A percentile compares a stretch with the other conserved stretches of the same genome.
phyloP scores from a whole-genome alignment of 331 rosid species.

The Stylosanthes scabra region DNA sequence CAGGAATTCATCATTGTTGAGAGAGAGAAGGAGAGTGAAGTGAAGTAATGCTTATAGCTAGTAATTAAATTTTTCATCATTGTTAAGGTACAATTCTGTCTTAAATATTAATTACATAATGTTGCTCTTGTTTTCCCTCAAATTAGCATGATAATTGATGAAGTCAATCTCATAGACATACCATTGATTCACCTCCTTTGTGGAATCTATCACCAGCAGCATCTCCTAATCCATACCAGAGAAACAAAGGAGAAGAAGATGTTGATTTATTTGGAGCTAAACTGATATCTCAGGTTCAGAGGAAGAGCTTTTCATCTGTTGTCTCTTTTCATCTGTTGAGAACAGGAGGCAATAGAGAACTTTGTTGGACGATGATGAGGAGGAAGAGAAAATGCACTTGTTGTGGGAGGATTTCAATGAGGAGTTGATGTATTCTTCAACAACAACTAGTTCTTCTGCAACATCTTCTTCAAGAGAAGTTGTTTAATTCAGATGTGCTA shows the following conservation, averaged over 20 bases:
- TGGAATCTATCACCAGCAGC: slow-evolving; percentile 64
- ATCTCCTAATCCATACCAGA: slow-evolving; percentile 38
- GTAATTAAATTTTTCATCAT: no score
- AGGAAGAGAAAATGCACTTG: slow-evolving; percentile 62
- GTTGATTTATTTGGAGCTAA: slow-evolving; percentile 17
- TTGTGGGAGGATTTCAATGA: slow-evolving; percentile 86
- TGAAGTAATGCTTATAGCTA: no score
- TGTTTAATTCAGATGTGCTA: no score
- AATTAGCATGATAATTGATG: no score
- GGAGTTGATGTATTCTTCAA: slow-evolving; percentile 48
- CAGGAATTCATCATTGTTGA: no score
- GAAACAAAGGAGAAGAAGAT: neutral
- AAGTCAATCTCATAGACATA: neutral
- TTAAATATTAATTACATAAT: no score
- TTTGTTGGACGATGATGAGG: slow-evolving; percentile 24
- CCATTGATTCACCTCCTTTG: slow-evolving; percentile 72
- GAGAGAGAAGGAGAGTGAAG: no score
- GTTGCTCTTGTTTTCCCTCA: no score
- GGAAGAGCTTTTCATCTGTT: slow-evolving; percentile 54
- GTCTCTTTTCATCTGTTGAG: slow-evolving; percentile 33
- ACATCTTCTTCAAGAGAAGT: no score
- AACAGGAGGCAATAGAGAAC: slow-evolving; percentile 2
- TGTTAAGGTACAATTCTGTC: no score
- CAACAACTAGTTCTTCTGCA: no score
- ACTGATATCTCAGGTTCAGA: neutral